Conservation (phyloP, 306 rosid genomes). For the Trichosanthes cucumerina region DNA sequence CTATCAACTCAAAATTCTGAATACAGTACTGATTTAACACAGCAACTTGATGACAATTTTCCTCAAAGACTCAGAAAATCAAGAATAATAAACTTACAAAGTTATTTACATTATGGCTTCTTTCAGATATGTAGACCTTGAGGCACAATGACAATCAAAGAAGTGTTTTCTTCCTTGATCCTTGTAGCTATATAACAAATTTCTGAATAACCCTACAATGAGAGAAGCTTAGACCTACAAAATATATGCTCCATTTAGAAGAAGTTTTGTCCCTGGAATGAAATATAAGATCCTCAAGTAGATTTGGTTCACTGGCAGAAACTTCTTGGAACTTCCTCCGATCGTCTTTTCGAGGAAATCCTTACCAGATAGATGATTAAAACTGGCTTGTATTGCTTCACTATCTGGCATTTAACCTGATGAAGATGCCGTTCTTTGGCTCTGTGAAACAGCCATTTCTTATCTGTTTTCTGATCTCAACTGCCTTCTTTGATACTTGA, state of each 20-base stretch:
- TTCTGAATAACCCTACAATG: not conserved
- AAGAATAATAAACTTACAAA: slow-evolving; percentile 1
- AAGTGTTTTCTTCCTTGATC: slow-evolving; percentile 1
- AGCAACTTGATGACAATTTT: not conserved
- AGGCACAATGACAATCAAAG: slow-evolving; percentile 4
- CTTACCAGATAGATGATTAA: not conserved
- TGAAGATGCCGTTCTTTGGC: not conserved
- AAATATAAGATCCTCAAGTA: not conserved
- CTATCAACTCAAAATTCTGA: not conserved
- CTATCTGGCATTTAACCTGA: not conserved
- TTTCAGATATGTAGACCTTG: not conserved
- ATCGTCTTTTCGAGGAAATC: not conserved
- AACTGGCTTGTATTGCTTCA: not conserved
- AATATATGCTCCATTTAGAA: not conserved
- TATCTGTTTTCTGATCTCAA: slow-evolving; percentile 28
- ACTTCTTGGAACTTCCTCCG: not conserved
- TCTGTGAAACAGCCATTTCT: slow-evolving; percentile 10
- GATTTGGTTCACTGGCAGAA: not conserved
- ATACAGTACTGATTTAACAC: not conserved
- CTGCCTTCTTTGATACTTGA: slow-evolving; percentile 29
- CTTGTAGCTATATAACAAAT: not conserved
- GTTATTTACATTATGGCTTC: slow-evolving; percentile 1
- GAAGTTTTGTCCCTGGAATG: not conserved
- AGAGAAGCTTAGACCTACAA: not conserved
- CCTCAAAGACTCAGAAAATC: not conserved